Evolutionary conservation across 768 basidiomycete genomes (phyloP).

Genomic region (Paxillus rubicundulus): DNA sequence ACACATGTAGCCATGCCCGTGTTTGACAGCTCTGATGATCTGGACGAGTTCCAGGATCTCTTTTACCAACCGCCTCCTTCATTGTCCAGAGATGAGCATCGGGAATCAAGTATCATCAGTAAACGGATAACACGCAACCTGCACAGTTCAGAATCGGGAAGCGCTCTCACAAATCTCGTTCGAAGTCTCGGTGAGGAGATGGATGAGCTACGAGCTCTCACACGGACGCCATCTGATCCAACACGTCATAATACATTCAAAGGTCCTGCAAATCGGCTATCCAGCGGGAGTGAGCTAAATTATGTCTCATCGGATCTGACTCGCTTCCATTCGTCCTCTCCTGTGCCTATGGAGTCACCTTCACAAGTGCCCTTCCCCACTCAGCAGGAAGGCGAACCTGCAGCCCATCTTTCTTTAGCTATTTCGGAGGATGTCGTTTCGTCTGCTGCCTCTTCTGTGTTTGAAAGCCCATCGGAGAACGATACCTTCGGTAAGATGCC

Average conservation of each 20-base stretch:
- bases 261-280: slow-evolving; percentile 3
- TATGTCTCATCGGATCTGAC: slow-evolving; percentile 19
- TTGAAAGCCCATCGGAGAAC: slow-evolving; percentile 11
- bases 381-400: slow-evolving; percentile 6
- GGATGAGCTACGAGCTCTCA: slow-evolving; percentile 22
- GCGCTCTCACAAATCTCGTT: slow-evolving; percentile 38
- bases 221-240: slow-evolving; percentile 12
- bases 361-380: slow-evolving; percentile 8
- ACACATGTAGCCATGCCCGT: slow-evolving; percentile 38
- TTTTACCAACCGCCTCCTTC: slow-evolving; percentile 54
- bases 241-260: slow-evolving; percentile 9
- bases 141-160: slow-evolving; percentile 29
- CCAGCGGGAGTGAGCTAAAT: slow-evolving; percentile 11
- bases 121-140: slow-evolving; percentile 31
- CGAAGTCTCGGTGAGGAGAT: slow-evolving; percentile 41
- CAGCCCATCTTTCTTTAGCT: not conserved
- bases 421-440: slow-evolving; percentile 30
- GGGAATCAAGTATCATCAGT: slow-evolving; percentile 1
- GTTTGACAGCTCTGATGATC: slow-evolving; percentile 58
- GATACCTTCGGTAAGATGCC: slow-evolving; percentile 30
- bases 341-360: slow-evolving; percentile 8
- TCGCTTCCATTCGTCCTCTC: slow-evolving; percentile 11
- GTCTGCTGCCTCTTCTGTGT: slow-evolving; percentile 18
- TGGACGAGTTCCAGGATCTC: slow-evolving; percentile 72
- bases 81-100: not conserved